Evolutionary conservation across 768 basidiomycete genomes (phyloP).

Genomic region (Porphyrellus cyaneotinctus): DNA sequence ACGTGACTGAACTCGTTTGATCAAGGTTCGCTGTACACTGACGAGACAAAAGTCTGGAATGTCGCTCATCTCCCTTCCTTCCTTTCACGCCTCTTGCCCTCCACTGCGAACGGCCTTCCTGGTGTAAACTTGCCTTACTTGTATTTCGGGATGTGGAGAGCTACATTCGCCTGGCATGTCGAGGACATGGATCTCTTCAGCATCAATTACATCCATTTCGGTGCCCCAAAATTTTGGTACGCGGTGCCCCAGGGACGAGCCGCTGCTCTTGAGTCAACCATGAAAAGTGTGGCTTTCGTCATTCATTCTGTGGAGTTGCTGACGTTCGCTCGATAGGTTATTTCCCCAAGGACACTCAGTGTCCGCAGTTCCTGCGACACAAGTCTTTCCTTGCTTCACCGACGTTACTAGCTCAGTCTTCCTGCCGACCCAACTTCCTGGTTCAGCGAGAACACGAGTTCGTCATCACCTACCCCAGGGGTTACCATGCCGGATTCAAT

Average conservation of each 20-base stretch:
- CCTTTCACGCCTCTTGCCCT: constrained; percentile 72
- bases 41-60: constrained; percentile 84
- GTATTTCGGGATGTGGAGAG: constrained; percentile 99
- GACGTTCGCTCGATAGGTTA: constrained; percentile 48
- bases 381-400: constrained; percentile 96
- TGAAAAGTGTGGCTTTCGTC: constrained; percentile 59
- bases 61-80: constrained; percentile 89
- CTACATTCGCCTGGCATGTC: constrained; percentile 98
- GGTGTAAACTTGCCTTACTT: constrained; percentile 97
- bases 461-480: constrained; percentile 90
- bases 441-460: constrained; percentile 96
- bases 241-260: constrained; percentile 87
- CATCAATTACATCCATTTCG: constrained; percentile 99
- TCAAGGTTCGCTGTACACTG: constrained; percentile 64
- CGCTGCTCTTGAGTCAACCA: constrained; percentile 76
- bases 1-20: not conserved
- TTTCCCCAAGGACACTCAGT: constrained; percentile 84
- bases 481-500: constrained; percentile 97
- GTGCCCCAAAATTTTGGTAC: constrained; percentile 97
- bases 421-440: constrained; percentile 78
- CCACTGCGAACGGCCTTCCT: constrained; percentile 67
- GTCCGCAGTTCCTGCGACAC: constrained; percentile 93
- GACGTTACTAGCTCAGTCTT: constrained; percentile 68
- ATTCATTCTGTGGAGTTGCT: not conserved
- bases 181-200: constrained; percentile 99